These are phyloP conservation scores for Saccharomycopsis sp. DNA, from an alignment of 805 yeast species.

Conservation along the genomic window DNA sequence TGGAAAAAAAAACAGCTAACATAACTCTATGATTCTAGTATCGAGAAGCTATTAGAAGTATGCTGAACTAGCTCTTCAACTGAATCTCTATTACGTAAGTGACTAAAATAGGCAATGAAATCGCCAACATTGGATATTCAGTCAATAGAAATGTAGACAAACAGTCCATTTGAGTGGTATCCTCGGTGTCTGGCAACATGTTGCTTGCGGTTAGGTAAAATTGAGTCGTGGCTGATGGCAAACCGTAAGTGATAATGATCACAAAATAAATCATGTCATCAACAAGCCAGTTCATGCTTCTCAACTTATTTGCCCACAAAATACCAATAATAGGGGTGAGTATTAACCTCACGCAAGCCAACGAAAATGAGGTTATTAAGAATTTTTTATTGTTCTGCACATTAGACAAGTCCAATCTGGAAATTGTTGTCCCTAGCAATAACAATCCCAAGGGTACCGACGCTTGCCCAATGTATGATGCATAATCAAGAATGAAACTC, in stretches of 20 bases:
- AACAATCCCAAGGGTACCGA: constrained; percentile 83
- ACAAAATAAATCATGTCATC: constrained; percentile 59
- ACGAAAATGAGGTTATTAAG: constrained; percentile 54
- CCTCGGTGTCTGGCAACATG: constrained; percentile 47
- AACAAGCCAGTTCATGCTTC: constrained; percentile 57
- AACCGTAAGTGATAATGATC: constrained; percentile 63
- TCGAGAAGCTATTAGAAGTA: background rate
- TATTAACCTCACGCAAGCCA: constrained; percentile 54
- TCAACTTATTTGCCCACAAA: constrained; percentile 55
- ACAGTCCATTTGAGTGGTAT: constrained; percentile 69
- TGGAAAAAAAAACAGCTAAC: background rate
- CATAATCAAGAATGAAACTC: constrained; percentile 76
- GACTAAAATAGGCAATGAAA: constrained; percentile 66
- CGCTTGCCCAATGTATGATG: constrained; percentile 76
- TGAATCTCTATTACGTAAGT: constrained; percentile 43
- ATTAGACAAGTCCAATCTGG: constrained; percentile 58
- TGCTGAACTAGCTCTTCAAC: background rate
- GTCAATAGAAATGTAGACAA: constrained; percentile 62
- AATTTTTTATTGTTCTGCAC: constrained; percentile 31
- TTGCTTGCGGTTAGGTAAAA: constrained; percentile 85
- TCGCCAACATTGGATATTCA: constrained; percentile 56
- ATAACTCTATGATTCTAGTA: background rate
- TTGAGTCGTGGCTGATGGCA: constrained; percentile 85
- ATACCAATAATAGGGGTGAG: constrained; percentile 77
- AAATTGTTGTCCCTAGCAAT: constrained; percentile 80